Conservation (phyloP, 1,139 yeast genomes). For the Groenewaldozyma auringiensis region DNA sequence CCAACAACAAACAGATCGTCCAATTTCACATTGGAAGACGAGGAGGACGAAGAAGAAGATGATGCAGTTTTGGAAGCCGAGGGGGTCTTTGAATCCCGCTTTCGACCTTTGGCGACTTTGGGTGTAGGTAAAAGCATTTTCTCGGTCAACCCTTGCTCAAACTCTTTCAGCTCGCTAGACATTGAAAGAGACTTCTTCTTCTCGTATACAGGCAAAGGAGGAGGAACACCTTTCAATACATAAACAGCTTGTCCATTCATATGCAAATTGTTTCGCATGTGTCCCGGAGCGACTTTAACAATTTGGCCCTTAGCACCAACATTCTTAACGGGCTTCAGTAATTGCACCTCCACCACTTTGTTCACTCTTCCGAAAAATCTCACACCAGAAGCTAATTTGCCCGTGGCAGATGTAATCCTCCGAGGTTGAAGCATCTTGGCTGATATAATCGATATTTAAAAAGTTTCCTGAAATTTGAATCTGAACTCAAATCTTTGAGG, state of each 20-base stretch:
- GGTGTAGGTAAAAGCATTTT: constrained; percentile 7
- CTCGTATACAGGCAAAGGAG: constrained; percentile 54
- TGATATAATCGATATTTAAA: not conserved
- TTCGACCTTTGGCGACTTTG: constrained; percentile 4
- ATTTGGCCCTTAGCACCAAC: constrained; percentile 64
- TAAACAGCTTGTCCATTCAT: constrained; percentile 66
- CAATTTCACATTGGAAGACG: not conserved
- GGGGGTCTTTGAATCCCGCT: not conserved
- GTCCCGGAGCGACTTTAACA: constrained; percentile 67
- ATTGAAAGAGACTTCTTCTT: constrained; percentile 20
- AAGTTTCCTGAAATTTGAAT: too few species aligned
- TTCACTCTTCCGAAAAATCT: constrained; percentile 1
- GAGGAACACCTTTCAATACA: constrained; percentile 45
- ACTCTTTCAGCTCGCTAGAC: constrained; percentile 10
- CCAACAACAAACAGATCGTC: constrained; percentile 1
- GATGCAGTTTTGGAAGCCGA: constrained; percentile 10
- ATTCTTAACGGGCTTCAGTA: constrained; percentile 55
- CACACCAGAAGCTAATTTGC: not conserved
- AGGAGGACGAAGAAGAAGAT: constrained; percentile 4
- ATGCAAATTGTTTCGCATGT: constrained; percentile 75
- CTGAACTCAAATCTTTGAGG: too few species aligned
- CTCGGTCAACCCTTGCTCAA: constrained; percentile 3
- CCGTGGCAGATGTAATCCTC: not conserved
- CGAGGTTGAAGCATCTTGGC: not conserved
- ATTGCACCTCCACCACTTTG: constrained; percentile 43